Evolutionary conservation across 192 early-diverging fungal species (phyloP).

Genomic region (Cetraspora pellucida): DNA sequence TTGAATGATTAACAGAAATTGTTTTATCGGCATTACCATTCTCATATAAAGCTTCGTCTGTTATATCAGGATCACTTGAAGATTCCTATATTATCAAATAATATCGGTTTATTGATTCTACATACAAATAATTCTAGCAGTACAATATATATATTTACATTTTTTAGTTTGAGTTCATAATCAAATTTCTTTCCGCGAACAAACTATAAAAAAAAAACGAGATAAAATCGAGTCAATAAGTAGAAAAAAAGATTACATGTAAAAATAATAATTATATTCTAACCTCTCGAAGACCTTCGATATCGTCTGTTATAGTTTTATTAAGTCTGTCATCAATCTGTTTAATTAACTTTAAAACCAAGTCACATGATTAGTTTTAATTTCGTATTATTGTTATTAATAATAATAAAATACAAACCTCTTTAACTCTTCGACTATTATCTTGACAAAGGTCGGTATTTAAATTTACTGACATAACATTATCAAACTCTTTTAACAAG

Average conservation of each 20-base stretch:
- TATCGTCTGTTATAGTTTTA: neutral
- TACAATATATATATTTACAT: slow-evolving; percentile 12
- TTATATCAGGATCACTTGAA: neutral
- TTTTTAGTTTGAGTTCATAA: slow-evolving; percentile 15
- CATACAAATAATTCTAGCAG: neutral
- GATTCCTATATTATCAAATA: neutral
- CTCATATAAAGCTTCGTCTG: neutral
- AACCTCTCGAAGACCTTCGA: neutral
- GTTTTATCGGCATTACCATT: neutral
- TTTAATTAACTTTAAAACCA: slow-evolving; percentile 17
- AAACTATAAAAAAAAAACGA: neutral
- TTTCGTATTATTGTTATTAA: neutral
- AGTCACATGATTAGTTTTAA: neutral
- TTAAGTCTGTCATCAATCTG: slow-evolving; percentile 14
- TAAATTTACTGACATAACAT: slow-evolving; percentile 12
- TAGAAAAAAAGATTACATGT: neutral
- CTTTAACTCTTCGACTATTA: slow-evolving; percentile 20
- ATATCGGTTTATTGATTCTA: neutral
- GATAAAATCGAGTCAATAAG: neutral
- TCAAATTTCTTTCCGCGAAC: slow-evolving; percentile 13
- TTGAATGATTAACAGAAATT: neutral
- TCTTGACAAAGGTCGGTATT: slow-evolving; percentile 1
- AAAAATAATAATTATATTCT: neutral
- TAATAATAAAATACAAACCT: neutral
- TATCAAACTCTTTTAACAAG: neutral